phyloP scores from a whole-genome alignment of 257 asterid species.

The Salvia miltiorrhiza region DNA sequence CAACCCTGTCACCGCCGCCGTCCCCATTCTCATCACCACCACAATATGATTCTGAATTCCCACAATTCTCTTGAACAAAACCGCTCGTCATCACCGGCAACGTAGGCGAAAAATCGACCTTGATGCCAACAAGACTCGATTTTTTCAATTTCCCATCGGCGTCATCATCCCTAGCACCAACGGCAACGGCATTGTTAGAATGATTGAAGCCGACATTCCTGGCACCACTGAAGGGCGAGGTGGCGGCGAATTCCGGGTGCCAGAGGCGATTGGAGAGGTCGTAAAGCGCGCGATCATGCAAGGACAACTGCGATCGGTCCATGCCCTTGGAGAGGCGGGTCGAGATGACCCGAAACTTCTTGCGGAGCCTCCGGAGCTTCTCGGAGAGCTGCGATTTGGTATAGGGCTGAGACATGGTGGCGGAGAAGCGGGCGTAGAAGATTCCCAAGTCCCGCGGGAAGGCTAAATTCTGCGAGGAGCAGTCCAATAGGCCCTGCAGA shows the following conservation, averaged over 20 bases:
- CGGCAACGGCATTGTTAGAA: not conserved
- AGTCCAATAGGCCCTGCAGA: conserved; percentile 56
- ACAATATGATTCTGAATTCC: conserved; percentile 17
- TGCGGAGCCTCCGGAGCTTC: conserved; percentile 76
- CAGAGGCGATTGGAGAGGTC: conserved; percentile 58
- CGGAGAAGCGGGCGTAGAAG: conserved; percentile 66
- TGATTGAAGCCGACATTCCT: conserved; percentile 28
- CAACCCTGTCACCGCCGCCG: conserved; percentile 19
- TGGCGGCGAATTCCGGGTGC: conserved; percentile 59
- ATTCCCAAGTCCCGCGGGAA: conserved; percentile 69
- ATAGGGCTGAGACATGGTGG: conserved; percentile 76
- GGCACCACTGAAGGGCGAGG: conserved; percentile 52
- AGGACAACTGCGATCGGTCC: conserved; percentile 43
- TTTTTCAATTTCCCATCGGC: conserved; percentile 13
- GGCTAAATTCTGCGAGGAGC: conserved; percentile 41
- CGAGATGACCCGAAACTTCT: conserved; percentile 66
- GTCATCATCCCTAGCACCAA: not conserved
- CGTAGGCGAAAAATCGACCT: conserved; percentile 49
- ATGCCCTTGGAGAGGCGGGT: conserved; percentile 53
- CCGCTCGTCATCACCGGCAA: conserved; percentile 20
- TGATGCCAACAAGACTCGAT: conserved; percentile 50
- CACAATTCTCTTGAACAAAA: conserved; percentile 16
- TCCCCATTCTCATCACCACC: conserved; percentile 13
- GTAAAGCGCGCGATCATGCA: conserved; percentile 66
- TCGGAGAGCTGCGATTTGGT: conserved; percentile 81